A percentile compares a stretch with the other conserved stretches of the same genome.
Conservation (phyloP, 352 stramenopile species). For the Pythium graminicola region DNA sequence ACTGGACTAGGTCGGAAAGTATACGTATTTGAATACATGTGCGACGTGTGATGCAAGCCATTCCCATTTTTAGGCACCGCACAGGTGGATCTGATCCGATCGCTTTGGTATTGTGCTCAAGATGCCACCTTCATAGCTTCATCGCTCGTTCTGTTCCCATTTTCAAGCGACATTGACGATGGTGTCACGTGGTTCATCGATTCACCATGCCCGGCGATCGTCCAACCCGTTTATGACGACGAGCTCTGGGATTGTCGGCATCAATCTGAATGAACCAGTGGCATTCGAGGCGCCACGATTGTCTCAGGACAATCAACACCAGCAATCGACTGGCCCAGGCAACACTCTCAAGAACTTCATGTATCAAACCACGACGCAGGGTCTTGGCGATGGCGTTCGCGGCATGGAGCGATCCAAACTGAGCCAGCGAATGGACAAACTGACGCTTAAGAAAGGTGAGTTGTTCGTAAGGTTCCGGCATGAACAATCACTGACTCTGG, state of each 20-base stretch:
- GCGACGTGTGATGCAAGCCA: not conserved
- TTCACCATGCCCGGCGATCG: conserved; percentile 63
- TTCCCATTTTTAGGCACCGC: not conserved
- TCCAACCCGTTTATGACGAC: conserved; percentile 84
- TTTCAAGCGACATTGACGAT: too few species aligned
- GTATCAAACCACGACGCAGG: conserved; percentile 66
- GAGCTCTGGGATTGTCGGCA: conserved; percentile 75
- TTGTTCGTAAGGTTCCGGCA: not conserved
- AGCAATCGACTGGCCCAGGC: not conserved
- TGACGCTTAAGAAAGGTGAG: conserved; percentile 55
- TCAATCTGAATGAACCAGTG: conserved; percentile 63
- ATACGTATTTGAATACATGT: conserved; percentile 8
- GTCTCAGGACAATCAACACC: conserved; percentile 28
- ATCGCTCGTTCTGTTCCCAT: too few species aligned
- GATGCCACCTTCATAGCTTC: too few species aligned
- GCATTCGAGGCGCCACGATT: conserved; percentile 54
- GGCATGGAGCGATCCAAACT: conserved; percentile 42
- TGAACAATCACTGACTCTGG: not conserved
- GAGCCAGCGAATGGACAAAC: conserved; percentile 75
- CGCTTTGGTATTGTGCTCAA: too few species aligned
- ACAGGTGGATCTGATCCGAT: not conserved
- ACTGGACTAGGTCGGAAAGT: not conserved
- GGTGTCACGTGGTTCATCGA: conserved; percentile 64
- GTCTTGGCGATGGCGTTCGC: conserved; percentile 41
- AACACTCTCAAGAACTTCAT: conserved; percentile 61